phyloP scores from a whole-genome alignment of 805 yeast genomes.

The Candida berthetii region DNA sequence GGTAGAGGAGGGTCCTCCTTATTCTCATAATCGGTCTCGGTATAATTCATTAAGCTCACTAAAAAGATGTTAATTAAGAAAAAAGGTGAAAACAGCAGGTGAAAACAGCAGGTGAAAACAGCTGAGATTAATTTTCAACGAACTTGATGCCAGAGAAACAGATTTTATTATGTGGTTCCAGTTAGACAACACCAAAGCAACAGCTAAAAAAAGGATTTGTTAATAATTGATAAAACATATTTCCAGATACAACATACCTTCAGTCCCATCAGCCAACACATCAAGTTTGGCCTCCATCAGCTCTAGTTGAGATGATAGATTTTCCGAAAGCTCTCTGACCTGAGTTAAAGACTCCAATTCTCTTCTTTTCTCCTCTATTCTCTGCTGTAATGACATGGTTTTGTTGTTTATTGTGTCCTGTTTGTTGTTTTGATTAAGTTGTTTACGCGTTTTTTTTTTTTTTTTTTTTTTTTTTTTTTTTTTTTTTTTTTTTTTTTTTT shows the following conservation, averaged over 20 bases:
- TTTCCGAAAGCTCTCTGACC: slow-evolving; percentile 38
- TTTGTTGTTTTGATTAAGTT: background rate
- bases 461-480: too few species aligned
- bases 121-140: too few species aligned
- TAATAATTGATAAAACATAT: slow-evolving; percentile 2
- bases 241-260: slow-evolving; percentile 16
- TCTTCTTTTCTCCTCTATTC: slow-evolving; percentile 35
- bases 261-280: slow-evolving; percentile 46
- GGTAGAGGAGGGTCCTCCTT: slow-evolving; percentile 44
- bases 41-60: slow-evolving; percentile 36
- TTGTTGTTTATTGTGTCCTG: background rate
- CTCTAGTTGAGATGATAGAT: slow-evolving; percentile 40
- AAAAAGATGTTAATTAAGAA: background rate
- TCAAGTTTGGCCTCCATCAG: slow-evolving; percentile 42
- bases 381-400: slow-evolving; percentile 21
- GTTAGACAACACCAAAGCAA: slow-evolving; percentile 50
- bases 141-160: slow-evolving; percentile 47
- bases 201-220: slow-evolving; percentile 25
- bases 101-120: too few species aligned
- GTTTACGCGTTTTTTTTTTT: background rate
- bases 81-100: background rate
- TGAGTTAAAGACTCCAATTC: slow-evolving; percentile 46
- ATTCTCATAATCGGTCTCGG: slow-evolving; percentile 22
- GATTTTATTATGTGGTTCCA: slow-evolving; percentile 62
- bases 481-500: too few species aligned